Evolutionary conservation across 2,329 filamentous ascomycete genomes (phyloP).

Genomic region (Epichloe aotearoae): DNA sequence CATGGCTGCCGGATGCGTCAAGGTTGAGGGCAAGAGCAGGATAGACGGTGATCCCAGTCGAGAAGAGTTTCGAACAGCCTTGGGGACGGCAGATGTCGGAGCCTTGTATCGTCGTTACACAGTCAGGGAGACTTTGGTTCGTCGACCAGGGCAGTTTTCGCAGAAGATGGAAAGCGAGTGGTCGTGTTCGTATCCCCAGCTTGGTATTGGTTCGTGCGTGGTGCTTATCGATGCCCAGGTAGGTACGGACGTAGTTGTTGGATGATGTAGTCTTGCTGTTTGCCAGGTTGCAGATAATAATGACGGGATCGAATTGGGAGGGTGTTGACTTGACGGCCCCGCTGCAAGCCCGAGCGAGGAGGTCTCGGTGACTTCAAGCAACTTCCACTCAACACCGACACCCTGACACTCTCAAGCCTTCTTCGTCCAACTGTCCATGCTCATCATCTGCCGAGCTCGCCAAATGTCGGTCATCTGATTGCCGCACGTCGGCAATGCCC

Average conservation of each 20-base stretch:
- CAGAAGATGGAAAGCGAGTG: neutral
- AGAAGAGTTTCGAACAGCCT: neutral
- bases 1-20: conserved; percentile 12
- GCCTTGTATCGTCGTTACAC: neutral
- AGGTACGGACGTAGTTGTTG: neutral
- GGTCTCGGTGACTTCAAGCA: conserved; percentile 2
- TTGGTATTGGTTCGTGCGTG: neutral
- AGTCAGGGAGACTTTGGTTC: neutral
- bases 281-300: too few relatives aligned
- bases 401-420: neutral
- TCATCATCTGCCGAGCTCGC: neutral
- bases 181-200: neutral
- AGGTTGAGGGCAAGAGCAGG: neutral
- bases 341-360: neutral
- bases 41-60: neutral
- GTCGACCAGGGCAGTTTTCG: neutral
- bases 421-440: neutral
- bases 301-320: too few relatives aligned
- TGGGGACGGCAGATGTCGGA: neutral
- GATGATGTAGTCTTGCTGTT: neutral
- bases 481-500: conserved; percentile 4
- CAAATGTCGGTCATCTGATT: conserved; percentile 1
- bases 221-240: conserved; percentile 4
- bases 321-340: neutral
- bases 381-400: conserved; percentile 2